Evolutionary conservation across 495 filamentous ascomycete species (phyloP).

Genomic region (Aspergillus asperescens): DNA sequence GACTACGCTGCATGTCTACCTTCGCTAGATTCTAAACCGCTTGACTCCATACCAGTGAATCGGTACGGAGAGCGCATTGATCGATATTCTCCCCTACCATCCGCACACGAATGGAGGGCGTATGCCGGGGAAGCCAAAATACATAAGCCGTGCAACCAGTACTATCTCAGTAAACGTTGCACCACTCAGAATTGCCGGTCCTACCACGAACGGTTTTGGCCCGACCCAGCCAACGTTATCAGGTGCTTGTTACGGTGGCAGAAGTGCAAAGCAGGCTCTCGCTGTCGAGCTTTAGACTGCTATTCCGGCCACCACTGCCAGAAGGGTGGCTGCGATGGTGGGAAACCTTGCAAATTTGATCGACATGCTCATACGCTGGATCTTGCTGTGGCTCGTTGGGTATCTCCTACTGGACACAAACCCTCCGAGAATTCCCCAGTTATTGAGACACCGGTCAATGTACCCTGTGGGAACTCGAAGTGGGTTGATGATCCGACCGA

Average conservation of each 20-base stretch:
- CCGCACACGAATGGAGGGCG: constrained; percentile 26
- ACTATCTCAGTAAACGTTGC: constrained; percentile 39
- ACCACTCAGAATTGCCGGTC: constrained; percentile 33
- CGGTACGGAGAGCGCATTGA: constrained; percentile 42
- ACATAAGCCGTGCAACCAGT: constrained; percentile 41
- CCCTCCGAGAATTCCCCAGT: not conserved
- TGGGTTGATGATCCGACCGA: not conserved
- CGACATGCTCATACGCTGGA: constrained; percentile 29
- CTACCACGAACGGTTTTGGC: constrained; percentile 36
- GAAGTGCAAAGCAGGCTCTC: constrained; percentile 28
- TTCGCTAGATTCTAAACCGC: constrained; percentile 18
- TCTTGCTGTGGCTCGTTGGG: constrained; percentile 10
- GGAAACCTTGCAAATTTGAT: constrained; percentile 34
- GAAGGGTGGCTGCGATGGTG: constrained; percentile 33
- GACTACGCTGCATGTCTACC: constrained; percentile 26
- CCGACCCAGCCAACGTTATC: constrained; percentile 28
- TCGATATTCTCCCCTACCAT: constrained; percentile 24
- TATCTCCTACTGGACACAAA: not conserved
- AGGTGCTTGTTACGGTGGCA: constrained; percentile 36
- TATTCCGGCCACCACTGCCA: constrained; percentile 45
- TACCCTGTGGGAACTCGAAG: not conserved
- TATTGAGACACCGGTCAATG: not conserved
- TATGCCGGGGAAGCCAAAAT: constrained; percentile 31
- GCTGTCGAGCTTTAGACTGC: constrained; percentile 40
- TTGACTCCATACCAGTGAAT: constrained; percentile 41